These are phyloP conservation scores for Knoxia roxburghii DNA, from an alignment of 257 asterid species.

Conservation along the genomic window DNA sequence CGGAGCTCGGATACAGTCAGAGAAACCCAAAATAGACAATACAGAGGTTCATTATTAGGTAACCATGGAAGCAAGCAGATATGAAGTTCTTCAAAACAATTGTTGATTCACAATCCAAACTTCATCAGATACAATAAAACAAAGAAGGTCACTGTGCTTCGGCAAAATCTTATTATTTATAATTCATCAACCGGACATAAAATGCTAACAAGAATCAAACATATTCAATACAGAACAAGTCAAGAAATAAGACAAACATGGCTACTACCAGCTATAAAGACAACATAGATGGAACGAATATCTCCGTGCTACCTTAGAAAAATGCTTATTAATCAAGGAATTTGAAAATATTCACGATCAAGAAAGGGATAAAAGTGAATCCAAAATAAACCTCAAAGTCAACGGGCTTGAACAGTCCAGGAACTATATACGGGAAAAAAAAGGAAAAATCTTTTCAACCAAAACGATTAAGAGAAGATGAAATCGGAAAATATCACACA, in stretches of 20 bases:
- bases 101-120: not conserved
- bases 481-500: conserved; percentile 1
- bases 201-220: not conserved
- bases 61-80: not conserved
- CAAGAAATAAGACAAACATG: not conserved
- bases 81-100: not conserved
- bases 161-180: too few species aligned
- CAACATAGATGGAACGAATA: not conserved
- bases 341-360: not conserved
- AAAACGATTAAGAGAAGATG: not conserved
- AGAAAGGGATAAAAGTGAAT: not conserved
- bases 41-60: not conserved
- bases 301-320: not conserved
- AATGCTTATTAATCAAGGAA: not conserved
- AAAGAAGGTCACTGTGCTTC: not conserved
- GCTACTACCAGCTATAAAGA: not conserved
- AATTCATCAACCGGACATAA: not conserved
- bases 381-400: not conserved
- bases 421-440: not conserved
- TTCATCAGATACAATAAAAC: not conserved
- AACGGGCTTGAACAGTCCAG: not conserved
- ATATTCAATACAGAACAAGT: not conserved
- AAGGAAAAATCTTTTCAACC: not conserved
- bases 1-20: not conserved
- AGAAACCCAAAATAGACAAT: not conserved